Base-by-base conservation (phyloP, 225 moss, liverwort and hornwort genomes). In the Marchantia paleacea region DNA sequence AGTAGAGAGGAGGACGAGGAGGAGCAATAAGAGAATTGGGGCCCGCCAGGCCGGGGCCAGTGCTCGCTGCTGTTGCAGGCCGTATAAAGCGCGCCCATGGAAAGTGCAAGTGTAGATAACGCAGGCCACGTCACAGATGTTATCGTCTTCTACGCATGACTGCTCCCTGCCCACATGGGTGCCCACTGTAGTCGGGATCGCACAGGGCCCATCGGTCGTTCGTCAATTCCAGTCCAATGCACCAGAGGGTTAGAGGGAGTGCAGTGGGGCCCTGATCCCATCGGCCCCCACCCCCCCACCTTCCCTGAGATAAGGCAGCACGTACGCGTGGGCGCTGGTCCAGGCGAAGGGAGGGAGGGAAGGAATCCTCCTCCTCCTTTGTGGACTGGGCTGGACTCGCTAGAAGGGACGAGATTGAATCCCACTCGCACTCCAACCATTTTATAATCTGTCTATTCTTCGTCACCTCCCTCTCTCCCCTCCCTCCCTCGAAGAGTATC, bases 91-190 rank as follows among this genome's bases (percentile, higher is more conserved):
- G 19, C 52, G 47, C 75, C 52, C 75, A 24, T 72, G 71, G 65
- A 65, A 65, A 65, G 65, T 65, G 65, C 19, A 61, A 62, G 80
- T 80, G 61, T 80, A 80, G 80, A 80, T 80, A 80, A 80, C 80
- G 80, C 72, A 60, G 71, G 80, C 80, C 80, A 80, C 80, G 80
- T 80, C 72, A 80, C 60, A 39, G 55, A 73, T 55, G 57, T 51
- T 75, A 75, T 75, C 75, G 75, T 58, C 67, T 67, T 69, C 26
- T 26, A 29, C 64, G 61, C 67, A 49, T 50, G 25, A 29, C 26
- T 26, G 25, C 68, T 51, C 52, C 68, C 66, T 68, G 67, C 48
- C 66, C 79, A 51, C 53, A 54, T 68, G 67, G 79, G 79, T 26
- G 49, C 11, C 15, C 67, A 67, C 66, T 52, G 79, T 75, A 75